Evolutionary conservation across 2,329 filamentous ascomycete species (phyloP), one percentile per base, ranked within the genome.

Genomic region (Pyrenophora seminiperda): DNA sequence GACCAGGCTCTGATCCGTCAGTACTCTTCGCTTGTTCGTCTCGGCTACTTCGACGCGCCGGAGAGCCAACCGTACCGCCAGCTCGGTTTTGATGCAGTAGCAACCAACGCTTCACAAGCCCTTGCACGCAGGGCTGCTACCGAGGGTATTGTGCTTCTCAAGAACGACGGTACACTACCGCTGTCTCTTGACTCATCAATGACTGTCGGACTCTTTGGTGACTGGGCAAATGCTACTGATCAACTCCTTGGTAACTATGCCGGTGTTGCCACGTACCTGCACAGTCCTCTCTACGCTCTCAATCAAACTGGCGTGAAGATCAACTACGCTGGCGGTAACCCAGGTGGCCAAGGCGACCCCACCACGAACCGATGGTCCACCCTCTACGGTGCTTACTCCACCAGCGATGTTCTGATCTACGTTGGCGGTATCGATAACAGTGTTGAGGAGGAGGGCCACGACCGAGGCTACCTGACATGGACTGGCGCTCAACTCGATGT

Each of bases 191-290:
- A 59, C 14, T 70, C 64, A 2, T 74, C 72, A 18, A 71, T 64
- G n/a, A 75, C 68, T 2, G 69, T 86, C 3, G 83, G 82, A 1
- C 68, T 87, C n/a, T 74, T 87, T 38, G 84, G 84, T 0, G 77
- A 77, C 32, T 86, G 82, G 77, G 83, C 81, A 1, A 83, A 83
- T 48, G 79, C 81, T 2, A 61, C 56, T 2, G 73, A 71, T 3
- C 76, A 83, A 54, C 76, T 87, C 73, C 80, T 82, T 40, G 84
- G 84, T 22, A 83, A 83, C 56, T 87, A 87, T 66, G 75, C 67
- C 42, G 83, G 84, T 27, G 67, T 76, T 2, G 76, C 84, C 0
- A 81, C 81, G 0, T 86, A 82, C 65, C 71, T 81, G 2, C 77
- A 76, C 56, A 79, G 77, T 11, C 83, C 83, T 0, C 70, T 83